Evolutionary conservation across 768 basidiomycete species (phyloP), one percentile per base, ranked within the genome.

Genomic region (Russula sp.): DNA sequence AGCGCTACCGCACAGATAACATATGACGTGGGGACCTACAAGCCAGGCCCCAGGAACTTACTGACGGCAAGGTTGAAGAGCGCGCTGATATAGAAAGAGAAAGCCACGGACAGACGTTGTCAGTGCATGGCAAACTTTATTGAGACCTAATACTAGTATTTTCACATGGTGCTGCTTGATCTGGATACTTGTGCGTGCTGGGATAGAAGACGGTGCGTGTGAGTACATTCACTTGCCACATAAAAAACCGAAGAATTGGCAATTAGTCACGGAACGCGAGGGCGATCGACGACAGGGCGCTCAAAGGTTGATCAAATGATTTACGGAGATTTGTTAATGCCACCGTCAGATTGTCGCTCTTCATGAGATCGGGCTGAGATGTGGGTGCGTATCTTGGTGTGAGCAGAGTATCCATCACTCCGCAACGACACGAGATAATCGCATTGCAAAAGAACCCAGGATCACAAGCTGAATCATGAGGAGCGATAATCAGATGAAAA

Each of bases 51-150:
- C 34, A 49, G 42, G 63, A 10, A 7, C 18, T 30, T 40, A 16
- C 52, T 49, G 16, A 28, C 2, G 30, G 40, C 38, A 55, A 51
- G 58, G 52, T 56, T 32, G 50, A 63, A 59, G 52, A 26, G 46
- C 18, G 14, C 28, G 32, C n/a, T n/a, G 36, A 26, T 24, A 48
- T 16, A 53, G 53, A 11, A 26, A 18, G 30, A 40, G n/a, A n/a
- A n/a, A n/a, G 44, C 5, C 28, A 44, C 22, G 42, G n/a, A 7
- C 22, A 34, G 13, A 18, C 9, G 24, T 36, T 50, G 53, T 44
- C 53, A 55, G 28, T 38, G 38, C 53, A 62, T 32, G 55, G 49
- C 26, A 50, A 46, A 38, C 57, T 58, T 58, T 48, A 57, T 49
- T 7, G 30, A 30, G 7, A 10, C 40, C 55, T 24, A 22, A 20